Conservation (phyloP, 139 green algal species). For the Chlamydomonas incerta region DNA sequence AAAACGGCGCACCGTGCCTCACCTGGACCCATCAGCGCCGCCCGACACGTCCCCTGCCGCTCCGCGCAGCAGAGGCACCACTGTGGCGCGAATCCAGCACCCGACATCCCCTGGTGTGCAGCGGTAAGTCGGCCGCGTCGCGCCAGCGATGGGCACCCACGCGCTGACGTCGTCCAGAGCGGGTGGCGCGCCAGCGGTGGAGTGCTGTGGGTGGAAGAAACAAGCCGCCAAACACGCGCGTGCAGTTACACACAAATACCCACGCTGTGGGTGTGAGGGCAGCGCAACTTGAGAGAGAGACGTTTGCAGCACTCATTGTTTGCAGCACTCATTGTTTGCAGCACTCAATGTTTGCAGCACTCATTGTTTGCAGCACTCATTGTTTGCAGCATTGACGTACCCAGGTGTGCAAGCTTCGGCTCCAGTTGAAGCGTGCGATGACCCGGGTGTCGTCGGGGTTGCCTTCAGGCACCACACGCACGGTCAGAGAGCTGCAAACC, state of each 20-base stretch:
- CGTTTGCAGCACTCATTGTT: too few relatives aligned
- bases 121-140: constrained; percentile 13
- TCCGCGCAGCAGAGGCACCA: neutral
- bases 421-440: constrained; percentile 6
- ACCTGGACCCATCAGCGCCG: too few relatives aligned
- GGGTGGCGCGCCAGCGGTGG: neutral
- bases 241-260: too few relatives aligned
- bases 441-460: neutral
- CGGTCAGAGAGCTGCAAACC: neutral
- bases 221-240: too few relatives aligned
- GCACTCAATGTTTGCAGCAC: too few relatives aligned
- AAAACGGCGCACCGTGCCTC: too few relatives aligned
- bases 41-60: neutral
- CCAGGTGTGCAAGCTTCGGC: neutral
- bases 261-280: too few relatives aligned
- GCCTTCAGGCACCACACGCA: neutral
- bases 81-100: neutral
- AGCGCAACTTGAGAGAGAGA: too few relatives aligned
- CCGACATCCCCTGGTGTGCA: neutral
- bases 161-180: neutral
- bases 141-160: constrained; percentile 20
- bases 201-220: too few relatives aligned
- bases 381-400: neutral
- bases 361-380: neutral
- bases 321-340: neutral